Evolutionary conservation across 352 stramenopile species (phyloP).

Genomic region (Phytophthora fragariaefolia): DNA sequence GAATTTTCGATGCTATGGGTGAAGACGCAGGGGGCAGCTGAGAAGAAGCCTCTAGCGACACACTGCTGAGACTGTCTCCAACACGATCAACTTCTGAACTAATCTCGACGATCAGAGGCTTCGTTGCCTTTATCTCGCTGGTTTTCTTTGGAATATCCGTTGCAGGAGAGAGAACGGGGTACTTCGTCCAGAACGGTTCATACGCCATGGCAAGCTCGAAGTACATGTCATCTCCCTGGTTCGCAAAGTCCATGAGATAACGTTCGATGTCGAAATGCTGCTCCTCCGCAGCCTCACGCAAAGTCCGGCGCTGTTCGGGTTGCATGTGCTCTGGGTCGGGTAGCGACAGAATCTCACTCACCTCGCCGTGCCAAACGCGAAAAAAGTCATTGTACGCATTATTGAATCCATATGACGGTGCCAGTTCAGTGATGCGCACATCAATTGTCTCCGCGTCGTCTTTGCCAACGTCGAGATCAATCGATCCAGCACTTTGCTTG

Average conservation of each 20-base stretch:
- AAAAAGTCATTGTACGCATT: conserved; percentile 94
- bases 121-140: conserved; percentile 9
- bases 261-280: conserved; percentile 95
- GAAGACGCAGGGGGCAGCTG: conserved; percentile 6
- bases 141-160: conserved; percentile 6
- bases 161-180: conserved; percentile 30
- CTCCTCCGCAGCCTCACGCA: conserved; percentile 90
- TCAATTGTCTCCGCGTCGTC: conserved; percentile 15
- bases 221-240: conserved; percentile 93
- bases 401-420: conserved; percentile 94
- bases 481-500: conserved; percentile 11
- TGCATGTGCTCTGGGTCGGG: conserved; percentile 88
- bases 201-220: conserved; percentile 91
- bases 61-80: conserved; percentile 25
- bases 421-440: conserved; percentile 55
- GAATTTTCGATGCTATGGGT: too few species aligned
- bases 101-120: conserved; percentile 53
- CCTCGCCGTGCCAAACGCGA: conserved; percentile 90
- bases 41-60: conserved; percentile 31
- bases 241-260: conserved; percentile 95
- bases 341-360: conserved; percentile 94
- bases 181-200: conserved; percentile 89
- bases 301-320: conserved; percentile 65
- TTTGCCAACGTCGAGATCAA: conserved; percentile 22
- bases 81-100: conserved; percentile 29